Percentiles rank a stretch among this genome's conserved stretches.
These are phyloP conservation scores for Sphagnum magellanicum DNA, from an alignment of 228 moss, liverwort and hornwort species.

Conservation along the genomic window DNA sequence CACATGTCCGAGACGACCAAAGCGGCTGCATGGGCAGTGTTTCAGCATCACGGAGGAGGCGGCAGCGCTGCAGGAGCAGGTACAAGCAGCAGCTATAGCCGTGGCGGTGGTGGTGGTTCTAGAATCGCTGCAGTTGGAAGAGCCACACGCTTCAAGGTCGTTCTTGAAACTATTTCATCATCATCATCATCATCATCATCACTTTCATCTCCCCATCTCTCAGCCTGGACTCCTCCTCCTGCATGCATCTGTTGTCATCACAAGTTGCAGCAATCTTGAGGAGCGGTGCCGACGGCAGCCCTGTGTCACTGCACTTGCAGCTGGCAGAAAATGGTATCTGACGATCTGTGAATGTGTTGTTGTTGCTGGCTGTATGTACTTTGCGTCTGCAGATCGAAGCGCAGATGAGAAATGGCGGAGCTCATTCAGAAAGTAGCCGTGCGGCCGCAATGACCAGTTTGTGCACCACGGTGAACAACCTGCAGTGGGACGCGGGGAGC, in stretches of 20 bases:
- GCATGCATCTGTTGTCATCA: no score
- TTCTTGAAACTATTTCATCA: no score
- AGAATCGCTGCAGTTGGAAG: constrained; percentile 13
- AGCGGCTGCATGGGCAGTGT: constrained; percentile 67
- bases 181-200: no score
- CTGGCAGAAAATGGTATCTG: no score
- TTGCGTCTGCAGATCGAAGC: constrained; percentile 25
- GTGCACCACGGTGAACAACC: not conserved
- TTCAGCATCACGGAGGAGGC: constrained; percentile 38
- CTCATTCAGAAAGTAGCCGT: no score
- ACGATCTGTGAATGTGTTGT: not conserved
- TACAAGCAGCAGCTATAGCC: no score
- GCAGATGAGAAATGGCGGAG: constrained; percentile 13
- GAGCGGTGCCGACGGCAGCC: no score
- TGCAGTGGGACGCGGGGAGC: constrained; percentile 35
- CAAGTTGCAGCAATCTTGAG: no score
- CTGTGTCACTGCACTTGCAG: no score
- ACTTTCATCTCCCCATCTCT: no score
- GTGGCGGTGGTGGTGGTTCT: constrained; percentile 4
- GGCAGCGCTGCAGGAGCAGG: constrained; percentile 1
- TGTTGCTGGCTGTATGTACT: not conserved
- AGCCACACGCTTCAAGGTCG: constrained; percentile 36
- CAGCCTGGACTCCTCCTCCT: no score
- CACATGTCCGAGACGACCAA: constrained; percentile 19
- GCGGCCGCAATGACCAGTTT: no score